Conservation (phyloP, 768 basidiomycete species). For the Floccularia luteovirens region DNA sequence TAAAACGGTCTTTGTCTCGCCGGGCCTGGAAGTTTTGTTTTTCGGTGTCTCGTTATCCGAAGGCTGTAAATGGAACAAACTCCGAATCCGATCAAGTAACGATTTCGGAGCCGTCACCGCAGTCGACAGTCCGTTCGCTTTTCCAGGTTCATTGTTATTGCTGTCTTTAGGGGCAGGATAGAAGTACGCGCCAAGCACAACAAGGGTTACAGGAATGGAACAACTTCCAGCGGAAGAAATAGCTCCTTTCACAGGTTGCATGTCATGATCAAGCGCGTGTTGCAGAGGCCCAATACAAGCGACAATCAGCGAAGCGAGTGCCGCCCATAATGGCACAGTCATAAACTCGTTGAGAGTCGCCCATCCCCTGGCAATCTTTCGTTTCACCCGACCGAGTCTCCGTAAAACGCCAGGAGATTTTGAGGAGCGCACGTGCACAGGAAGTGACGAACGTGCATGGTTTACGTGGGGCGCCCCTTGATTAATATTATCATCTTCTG, state of each 20-base stretch:
- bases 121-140: neutral
- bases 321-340: constrained; percentile 85
- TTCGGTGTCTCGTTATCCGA: constrained; percentile 2
- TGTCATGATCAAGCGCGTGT: constrained; percentile 52
- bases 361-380: constrained; percentile 21
- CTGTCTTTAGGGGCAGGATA: constrained; percentile 31
- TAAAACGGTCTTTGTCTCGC: constrained; percentile 80
- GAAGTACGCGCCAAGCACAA: constrained; percentile 94
- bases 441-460: neutral
- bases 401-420: constrained; percentile 3
- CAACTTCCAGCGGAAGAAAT: constrained; percentile 64
- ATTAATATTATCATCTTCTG: constrained; percentile 16
- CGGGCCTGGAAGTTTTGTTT: constrained; percentile 26
- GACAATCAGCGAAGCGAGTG: constrained; percentile 65
- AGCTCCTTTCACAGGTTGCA: constrained; percentile 63
- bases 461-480: constrained; percentile 5
- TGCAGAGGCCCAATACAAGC: constrained; percentile 76
- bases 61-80: neutral
- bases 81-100: neutral
- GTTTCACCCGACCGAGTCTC: constrained; percentile 16
- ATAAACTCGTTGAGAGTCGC: constrained; percentile 60
- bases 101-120: too few species aligned
- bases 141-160: constrained; percentile 1
- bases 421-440: constrained; percentile 4
- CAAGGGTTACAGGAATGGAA: constrained; percentile 80